Evolutionary conservation across 768 basidiomycete species (phyloP).

Genomic region (Auricularia cornea): DNA sequence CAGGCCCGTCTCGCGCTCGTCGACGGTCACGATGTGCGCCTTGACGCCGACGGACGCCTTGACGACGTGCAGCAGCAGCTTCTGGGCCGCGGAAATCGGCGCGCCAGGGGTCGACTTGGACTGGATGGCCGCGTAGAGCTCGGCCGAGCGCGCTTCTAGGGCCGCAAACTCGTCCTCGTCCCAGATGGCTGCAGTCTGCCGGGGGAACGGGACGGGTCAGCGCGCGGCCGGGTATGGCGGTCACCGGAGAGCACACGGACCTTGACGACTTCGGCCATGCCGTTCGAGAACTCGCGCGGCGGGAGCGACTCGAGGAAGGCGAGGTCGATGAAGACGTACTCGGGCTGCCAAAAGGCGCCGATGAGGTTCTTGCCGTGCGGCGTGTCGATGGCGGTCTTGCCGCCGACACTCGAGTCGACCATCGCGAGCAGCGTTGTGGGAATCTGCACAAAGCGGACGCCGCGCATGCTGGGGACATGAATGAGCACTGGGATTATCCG

Average conservation of each 20-base stretch:
- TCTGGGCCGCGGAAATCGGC: constrained; percentile 56
- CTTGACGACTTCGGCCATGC: constrained; percentile 98
- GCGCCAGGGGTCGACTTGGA: constrained; percentile 52
- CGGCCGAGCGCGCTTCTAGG: constrained; percentile 76
- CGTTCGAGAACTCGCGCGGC: constrained; percentile 89
- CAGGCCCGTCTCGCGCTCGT: constrained; percentile 93
- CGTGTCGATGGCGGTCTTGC: constrained; percentile 97
- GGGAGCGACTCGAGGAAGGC: constrained; percentile 94
- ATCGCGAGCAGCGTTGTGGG: constrained; percentile 95
- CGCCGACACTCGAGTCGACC: constrained; percentile 97
- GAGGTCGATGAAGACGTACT: constrained; percentile 95
- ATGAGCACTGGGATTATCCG: background rate
- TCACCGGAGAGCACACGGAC: constrained; percentile 32
- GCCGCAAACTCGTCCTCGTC: constrained; percentile 80
- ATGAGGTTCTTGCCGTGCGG: constrained; percentile 98
- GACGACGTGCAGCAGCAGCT: constrained; percentile 84
- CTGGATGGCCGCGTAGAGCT: constrained; percentile 76
- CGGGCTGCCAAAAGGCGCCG: constrained; percentile 97
- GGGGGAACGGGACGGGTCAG: background rate
- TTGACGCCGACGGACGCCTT: constrained; percentile 92
- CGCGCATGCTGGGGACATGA: constrained; percentile 83
- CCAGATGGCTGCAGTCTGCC: constrained; percentile 99
- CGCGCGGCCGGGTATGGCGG: background rate
- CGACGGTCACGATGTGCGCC: constrained; percentile 92
- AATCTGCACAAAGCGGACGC: constrained; percentile 90